Conservation (phyloP, 2,329 filamentous ascomycete genomes). For the Aureobasidium subglaciale region DNA sequence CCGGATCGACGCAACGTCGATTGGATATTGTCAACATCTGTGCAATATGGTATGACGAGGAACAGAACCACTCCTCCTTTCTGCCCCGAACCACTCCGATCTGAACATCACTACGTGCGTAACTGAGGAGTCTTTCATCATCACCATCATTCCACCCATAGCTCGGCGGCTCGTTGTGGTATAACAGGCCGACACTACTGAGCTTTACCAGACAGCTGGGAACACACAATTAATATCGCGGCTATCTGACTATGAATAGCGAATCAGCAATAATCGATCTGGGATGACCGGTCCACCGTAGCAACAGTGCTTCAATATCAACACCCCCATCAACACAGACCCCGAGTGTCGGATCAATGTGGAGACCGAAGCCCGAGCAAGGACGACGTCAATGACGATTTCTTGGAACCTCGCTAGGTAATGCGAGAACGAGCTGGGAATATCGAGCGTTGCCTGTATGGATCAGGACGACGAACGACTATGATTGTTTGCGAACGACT, state of each 20-base stretch:
- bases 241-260: background rate
- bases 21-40: background rate
- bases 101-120: background rate
- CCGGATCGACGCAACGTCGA: background rate
- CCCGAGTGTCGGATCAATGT: background rate
- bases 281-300: background rate
- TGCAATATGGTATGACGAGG: background rate
- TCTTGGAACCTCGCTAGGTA: background rate
- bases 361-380: background rate
- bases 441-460: background rate
- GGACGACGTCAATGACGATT: background rate
- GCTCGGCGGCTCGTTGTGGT: background rate
- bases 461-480: background rate
- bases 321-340: background rate
- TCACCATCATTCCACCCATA: background rate
- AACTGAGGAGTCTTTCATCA: background rate
- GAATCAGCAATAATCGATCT: background rate
- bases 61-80: background rate
- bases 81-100: background rate
- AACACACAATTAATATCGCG: background rate
- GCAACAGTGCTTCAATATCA: background rate
- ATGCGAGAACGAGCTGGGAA: background rate
- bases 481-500: background rate
- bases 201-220: background rate
- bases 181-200: background rate